Base-by-base conservation (phyloP, 805 yeast genomes). In the Starmera pachycereana region DNA sequence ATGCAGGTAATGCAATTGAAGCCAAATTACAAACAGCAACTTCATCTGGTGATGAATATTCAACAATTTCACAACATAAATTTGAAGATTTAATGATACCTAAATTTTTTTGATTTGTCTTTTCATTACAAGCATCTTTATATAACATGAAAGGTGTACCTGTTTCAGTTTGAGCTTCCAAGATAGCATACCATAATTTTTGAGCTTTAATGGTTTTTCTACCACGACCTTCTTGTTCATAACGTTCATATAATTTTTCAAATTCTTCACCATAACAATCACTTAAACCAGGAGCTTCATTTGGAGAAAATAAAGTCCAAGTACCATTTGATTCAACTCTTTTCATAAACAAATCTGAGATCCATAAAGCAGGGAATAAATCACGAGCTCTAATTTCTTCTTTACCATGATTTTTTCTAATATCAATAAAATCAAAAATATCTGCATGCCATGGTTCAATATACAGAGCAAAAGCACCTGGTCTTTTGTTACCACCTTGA, bases 391-490 rank as follows among this genome's bases (percentile, higher is more conserved):
- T 75, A 49, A 76, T 66, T 61, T 90, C 97, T 62, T 90, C 97
- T 53, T 86, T 88, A 39, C 97, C 97, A 57, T 89, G 96, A 56
- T 88, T 90, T 65, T 90, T 89, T 54, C 92, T 76, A 49, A 90
- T 68, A 43, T 89, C 90, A 40, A 90, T 61, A 53, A 90, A 81
- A 44, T 84, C 95, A 59, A 86, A 82, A 30, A 90, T 71, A 53
- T 90, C 98, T 10, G 83, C 75, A 58, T 90, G 98, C 98, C 98
- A 90, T 41, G 98, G 97, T 64, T 90, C 98, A 31, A 90, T 61
- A 62, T 89, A 90, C 31, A 88, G 64, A 30, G 96, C 96, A 62
- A 90, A 84, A 4, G 98, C 98, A 46, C 97, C 97, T 0, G 98
- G 98, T 54, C 98, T 72, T 63, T 89, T 89, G 65, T 90, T 90